Evolutionary conservation across 257 asterid species (phyloP), one percentile per base, ranked within the genome.

Genomic region (Salvia miltiorrhiza): DNA sequence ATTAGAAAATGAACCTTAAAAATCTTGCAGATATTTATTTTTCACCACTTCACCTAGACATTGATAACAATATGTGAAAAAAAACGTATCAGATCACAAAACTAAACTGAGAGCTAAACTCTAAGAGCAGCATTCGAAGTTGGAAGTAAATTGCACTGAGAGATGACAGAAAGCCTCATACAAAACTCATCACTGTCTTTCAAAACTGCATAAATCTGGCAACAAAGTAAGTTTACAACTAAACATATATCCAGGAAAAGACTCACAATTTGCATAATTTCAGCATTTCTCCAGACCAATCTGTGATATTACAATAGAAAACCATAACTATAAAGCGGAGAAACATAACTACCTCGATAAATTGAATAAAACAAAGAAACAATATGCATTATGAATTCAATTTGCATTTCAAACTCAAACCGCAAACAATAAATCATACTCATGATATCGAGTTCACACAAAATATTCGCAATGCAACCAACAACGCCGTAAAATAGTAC

Each of bases 381-480:
- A 63, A 57, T 14, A 47, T 21, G 13, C 53, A 28, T 54, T 47
- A 9, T 24, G 56, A 28, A 44, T 45, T 26, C 47, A 63, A 13
- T 21, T 49, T 19, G 40, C 54, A 59, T 20, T 55, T 14, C 28
- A n/a, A 41, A 58, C 26, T 57, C 58, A 24, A 50, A 54, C 52
- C 61, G 56, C 57, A 67, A 55, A 33, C n/a, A 24, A 4, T 54
- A 21, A 71, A 59, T 68, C 63, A 72, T 52, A 24, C 58, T 33
- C 72, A 7, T 14, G 28, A 55, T 35, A 55, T 23, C 62, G 52
- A 55, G 44, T 52, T 16, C 23, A 63, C 71, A 53, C 75, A 41
- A 55, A 23, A 17, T 8, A 55, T 12, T 17, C 58, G 20, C 40
- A 65, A 65, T 40, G 39, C 60, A 76, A 49, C 59, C 10, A 32